Base-by-base conservation (phyloP, 805 yeast genomes). In the Citeromyces nyonsensis region DNA sequence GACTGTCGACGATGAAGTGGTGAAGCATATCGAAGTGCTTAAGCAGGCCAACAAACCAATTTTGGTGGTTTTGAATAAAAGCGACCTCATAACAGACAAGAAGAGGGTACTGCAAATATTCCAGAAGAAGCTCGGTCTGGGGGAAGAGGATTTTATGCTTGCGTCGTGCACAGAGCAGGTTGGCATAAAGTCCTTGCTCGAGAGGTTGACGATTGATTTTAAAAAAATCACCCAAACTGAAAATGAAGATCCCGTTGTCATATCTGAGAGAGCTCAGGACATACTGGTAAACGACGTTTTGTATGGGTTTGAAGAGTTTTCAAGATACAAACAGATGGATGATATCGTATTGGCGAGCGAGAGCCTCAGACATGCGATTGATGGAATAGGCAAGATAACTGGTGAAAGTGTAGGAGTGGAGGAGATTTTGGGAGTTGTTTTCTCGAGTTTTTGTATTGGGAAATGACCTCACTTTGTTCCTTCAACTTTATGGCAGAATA, bases 361-460 rank as follows among this genome's bases (percentile, higher is more conserved):
- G 37, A 75, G 79, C 35, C 58, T 91, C 26, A 66, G 67, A 31
- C 66, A 66, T 32, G 73, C 95, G 1, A 73, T 78, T 12, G 84
- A 78, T 10, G 95, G 95, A 0, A 79, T 91, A 26, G 96, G 96
- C 0, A 81, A 76, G 45, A 80, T 91, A 15, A 86, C 96, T 0
- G 98, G 97, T 1, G 80, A 81, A 26, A 69, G 83, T 0, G 72
- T 88, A 10, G 94, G 94, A 0, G 65, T 86, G 0, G 96, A 91
- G 43, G 97, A 91, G 46, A 73, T 91, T 1, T 57, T 91, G 4
- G 95, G 91, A 1, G 88, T 82, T 1, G 91, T 91, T 0, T 91
- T 91, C 47, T 75, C 94, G 2, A 79, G 73, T 38, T 91, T 91
- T 49, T 91, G 98, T 52, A 84, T 91, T 14, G 98, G 98, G 0